phyloP scores from a whole-genome alignment of 805 yeast species.

The Cyberlindnera misumaiensis region DNA sequence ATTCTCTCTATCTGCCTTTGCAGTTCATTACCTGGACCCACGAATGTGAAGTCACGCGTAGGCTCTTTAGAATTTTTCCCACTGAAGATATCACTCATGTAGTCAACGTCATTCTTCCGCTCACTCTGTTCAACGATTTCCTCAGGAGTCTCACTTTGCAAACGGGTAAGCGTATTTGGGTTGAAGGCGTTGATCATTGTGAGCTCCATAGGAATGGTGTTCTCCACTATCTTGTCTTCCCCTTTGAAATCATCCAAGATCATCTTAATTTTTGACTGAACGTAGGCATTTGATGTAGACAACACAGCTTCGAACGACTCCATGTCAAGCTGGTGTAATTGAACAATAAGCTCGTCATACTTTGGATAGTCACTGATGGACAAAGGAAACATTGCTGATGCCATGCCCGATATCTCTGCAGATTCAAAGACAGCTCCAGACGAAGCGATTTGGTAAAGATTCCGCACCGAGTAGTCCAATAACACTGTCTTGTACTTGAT shows the following conservation, averaged over 20 bases:
- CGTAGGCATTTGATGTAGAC: conserved; percentile 11
- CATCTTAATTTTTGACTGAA: conserved; percentile 16
- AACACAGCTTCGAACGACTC: conserved; percentile 5
- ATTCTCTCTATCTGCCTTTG: neutral
- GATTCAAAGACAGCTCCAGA: conserved; percentile 9
- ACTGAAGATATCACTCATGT: conserved; percentile 18
- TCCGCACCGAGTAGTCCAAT: conserved; percentile 14
- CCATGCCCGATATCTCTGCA: conserved; percentile 4
- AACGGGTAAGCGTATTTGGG: neutral
- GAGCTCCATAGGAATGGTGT: conserved; percentile 20
- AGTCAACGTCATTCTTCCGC: conserved; percentile 8
- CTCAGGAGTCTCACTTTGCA: conserved; percentile 1
- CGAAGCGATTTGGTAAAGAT: conserved; percentile 17
- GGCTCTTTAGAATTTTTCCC: conserved; percentile 4
- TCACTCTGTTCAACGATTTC: conserved; percentile 9
- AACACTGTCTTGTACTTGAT: conserved; percentile 17
- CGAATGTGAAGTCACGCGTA: conserved; percentile 5
- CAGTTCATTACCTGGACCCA: conserved; percentile 4
- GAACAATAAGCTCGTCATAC: conserved; percentile 19
- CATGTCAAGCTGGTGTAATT: conserved; percentile 9
- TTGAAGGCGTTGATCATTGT: conserved; percentile 25
- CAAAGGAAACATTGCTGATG: conserved; percentile 18
- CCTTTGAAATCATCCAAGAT: conserved; percentile 22
- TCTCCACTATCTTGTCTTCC: conserved; percentile 8
- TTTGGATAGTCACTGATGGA: conserved; percentile 21